A percentile compares a stretch with the other conserved stretches of the same genome.
Conservation (phyloP, 108 stramenopile species). For the Craspedostauros australis region DNA sequence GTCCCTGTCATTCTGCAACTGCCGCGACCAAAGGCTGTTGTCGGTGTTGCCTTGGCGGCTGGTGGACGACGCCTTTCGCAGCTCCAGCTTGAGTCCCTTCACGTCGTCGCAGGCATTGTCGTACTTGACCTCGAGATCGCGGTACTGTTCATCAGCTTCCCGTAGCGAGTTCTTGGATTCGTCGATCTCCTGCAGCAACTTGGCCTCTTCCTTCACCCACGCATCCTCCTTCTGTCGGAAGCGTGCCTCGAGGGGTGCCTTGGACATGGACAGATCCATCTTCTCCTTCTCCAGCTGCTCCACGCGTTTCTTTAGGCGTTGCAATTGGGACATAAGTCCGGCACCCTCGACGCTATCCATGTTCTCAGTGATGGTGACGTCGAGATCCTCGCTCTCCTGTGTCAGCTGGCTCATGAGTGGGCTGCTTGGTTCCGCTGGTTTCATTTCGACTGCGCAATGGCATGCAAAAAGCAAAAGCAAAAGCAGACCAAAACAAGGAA, state of each 20-base stretch:
- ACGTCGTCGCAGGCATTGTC: conserved; percentile 58
- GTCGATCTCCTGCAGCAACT: conserved; percentile 61
- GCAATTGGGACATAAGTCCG: conserved; percentile 58
- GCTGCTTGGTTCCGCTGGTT: background rate
- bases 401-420: conserved; percentile 22
- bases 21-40: conserved; percentile 52
- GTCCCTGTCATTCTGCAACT: conserved; percentile 67
- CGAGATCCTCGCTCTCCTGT: conserved; percentile 11
- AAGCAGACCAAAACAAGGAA: background rate
- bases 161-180: conserved; percentile 26
- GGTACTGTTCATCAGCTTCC: conserved; percentile 63
- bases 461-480: background rate
- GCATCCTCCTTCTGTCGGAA: conserved; percentile 79
- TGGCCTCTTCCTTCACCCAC: conserved; percentile 62
- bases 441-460: conserved; percentile 8
- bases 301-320: conserved; percentile 62
- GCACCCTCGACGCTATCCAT: conserved; percentile 47
- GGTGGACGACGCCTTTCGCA: conserved; percentile 44
- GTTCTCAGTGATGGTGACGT: conserved; percentile 8
- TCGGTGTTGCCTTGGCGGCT: conserved; percentile 10
- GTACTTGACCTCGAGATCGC: conserved; percentile 57
- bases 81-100: conserved; percentile 46
- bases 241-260: conserved; percentile 80
- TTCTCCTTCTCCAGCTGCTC: conserved; percentile 78
- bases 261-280: conserved; percentile 77